Conservation (phyloP, 2,329 filamentous ascomycete species). For the Xylariales sp. region DNA sequence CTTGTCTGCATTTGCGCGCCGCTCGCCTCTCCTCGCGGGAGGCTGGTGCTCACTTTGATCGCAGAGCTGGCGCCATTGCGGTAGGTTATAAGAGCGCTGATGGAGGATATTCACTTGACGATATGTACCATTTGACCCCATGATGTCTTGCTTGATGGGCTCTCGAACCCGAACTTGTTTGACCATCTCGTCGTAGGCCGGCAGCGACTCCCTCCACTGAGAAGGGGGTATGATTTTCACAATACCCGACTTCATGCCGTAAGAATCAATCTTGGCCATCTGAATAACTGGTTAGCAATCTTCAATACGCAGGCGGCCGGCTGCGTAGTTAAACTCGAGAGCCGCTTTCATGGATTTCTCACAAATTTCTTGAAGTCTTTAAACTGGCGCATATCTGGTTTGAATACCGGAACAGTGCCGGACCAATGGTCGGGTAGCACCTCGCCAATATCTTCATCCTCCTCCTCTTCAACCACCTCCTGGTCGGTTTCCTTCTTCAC, state of each 20-base stretch:
- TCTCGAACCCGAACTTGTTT: slow-evolving; percentile 94
- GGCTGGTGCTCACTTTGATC: slow-evolving; percentile 95
- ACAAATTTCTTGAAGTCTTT: slow-evolving; percentile 90
- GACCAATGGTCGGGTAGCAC: slow-evolving; percentile 85
- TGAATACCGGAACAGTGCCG: slow-evolving; percentile 89
- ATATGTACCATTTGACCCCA: slow-evolving; percentile 91
- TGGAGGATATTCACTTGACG: slow-evolving; percentile 97
- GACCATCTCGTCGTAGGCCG: slow-evolving; percentile 75
- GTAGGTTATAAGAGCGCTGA: slow-evolving; percentile 91
- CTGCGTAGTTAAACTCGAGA: too few relatives aligned
- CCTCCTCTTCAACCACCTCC: slow-evolving; percentile 17
- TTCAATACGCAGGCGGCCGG: background rate
- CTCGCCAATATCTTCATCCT: slow-evolving; percentile 65
- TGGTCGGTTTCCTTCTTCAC: slow-evolving; percentile 8
- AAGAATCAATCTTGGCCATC: slow-evolving; percentile 81
- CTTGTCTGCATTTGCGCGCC: slow-evolving; percentile 58
- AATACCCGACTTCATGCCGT: slow-evolving; percentile 97
- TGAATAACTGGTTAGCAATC: slow-evolving; percentile 21
- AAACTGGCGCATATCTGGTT: slow-evolving; percentile 92
- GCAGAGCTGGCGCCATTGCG: slow-evolving; percentile 91
- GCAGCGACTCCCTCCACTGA: slow-evolving; percentile 85
- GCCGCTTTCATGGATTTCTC: slow-evolving; percentile 28
- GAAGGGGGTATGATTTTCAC: slow-evolving; percentile 90
- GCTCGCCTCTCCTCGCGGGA: slow-evolving; percentile 81
- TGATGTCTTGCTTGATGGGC: slow-evolving; percentile 97